Conservation (phyloP, 2,329 filamentous ascomycete species). For the Alternaria incomplexa region DNA sequence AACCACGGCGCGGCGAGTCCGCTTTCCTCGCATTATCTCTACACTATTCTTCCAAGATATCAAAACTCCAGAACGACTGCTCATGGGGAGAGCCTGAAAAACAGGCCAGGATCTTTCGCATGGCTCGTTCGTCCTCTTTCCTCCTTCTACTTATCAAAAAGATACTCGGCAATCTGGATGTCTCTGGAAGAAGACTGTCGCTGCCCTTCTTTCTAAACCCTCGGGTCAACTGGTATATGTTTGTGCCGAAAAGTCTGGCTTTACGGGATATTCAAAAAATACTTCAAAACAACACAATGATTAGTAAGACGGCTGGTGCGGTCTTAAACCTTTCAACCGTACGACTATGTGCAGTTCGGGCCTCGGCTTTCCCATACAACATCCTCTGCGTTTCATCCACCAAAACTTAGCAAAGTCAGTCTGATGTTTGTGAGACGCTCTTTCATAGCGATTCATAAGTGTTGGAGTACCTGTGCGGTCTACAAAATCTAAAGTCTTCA, state of each 20-base stretch:
- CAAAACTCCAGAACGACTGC: no score
- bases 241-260: background rate
- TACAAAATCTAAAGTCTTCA: background rate
- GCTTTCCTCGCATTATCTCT: background rate
- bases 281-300: background rate
- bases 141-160: background rate
- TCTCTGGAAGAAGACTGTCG: background rate
- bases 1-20: accelerated
- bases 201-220: background rate
- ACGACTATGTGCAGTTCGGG: background rate
- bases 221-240: no score
- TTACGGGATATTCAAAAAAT: background rate
- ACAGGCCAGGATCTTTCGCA: no score
- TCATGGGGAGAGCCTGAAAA: no score
- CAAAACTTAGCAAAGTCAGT: accelerated
- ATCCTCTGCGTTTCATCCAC: background rate
- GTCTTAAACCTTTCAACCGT: no score
- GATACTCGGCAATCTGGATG: accelerated
- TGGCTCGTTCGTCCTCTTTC: background rate
- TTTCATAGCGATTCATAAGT: background rate
- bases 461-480: background rate
- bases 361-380: background rate
- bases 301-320: background rate
- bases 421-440: background rate
- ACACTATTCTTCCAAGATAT: background rate